Evolutionary conservation across 2,329 filamentous ascomycete genomes (phyloP), one percentile per base, ranked within the genome.

Genomic region (Drechslerella stenobrocha): DNA sequence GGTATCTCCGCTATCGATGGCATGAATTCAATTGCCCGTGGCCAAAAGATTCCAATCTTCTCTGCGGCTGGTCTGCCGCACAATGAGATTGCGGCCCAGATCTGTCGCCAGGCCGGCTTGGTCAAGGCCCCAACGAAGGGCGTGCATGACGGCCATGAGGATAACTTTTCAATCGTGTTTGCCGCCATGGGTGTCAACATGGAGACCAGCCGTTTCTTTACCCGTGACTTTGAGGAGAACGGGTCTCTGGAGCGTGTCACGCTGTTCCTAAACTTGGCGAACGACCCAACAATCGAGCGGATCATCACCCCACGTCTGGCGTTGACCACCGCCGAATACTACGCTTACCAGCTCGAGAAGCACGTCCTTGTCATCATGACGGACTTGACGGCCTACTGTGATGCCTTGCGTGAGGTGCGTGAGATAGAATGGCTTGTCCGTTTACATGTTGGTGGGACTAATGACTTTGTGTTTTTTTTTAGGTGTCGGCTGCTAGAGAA

Each of bases 121-220:
- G 95, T 97, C 71, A 86, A 90, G 78, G 73, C 75, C 74, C 90
- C 90, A 32, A 95, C 89, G 77, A 98, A 98, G 84, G 91, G 88
- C 72, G 86, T 93, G 23, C 93, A 98, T 76, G 95, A 98, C 75
- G 91, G 86, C 59, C 93, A 98, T 79, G 90, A 96, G 75, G 93
- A 98, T 76, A 98, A 98, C 82, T 98, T 98, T 83, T 96, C 91
- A 69, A 98, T 98, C 75, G 93, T 98, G 61, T 98, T 98, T 77
- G 95, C 90, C 76, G 93, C 93, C 76, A 98, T 98, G 93, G 93
- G 93, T 90, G 93, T 98, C 74, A 98, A 98, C 81, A 86, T 98
- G 87, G 93, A 98, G 78, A 98, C 93, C 28, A 89, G 88, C 74
- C 88, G 93, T 74, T 98, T 98, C 84, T 98, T 98, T 82, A 97